Evolutionary conservation across 768 basidiomycete genomes (phyloP), one percentile per base, ranked within the genome.

Genomic region (Hypholoma sublateritium): DNA sequence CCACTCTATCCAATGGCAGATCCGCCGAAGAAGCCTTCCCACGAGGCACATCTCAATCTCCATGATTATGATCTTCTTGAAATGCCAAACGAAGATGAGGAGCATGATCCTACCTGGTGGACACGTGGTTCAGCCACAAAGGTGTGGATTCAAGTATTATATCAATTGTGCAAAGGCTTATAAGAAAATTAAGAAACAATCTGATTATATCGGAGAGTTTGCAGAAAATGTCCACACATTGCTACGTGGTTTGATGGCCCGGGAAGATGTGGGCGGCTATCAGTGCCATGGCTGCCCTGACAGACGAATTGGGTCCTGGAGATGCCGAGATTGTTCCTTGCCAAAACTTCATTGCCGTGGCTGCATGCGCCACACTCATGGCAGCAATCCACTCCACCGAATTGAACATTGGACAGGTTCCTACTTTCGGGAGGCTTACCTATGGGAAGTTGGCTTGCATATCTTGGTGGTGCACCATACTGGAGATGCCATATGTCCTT

Each of bases 351-450:
- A 9, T 8, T 49, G 47, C 17, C 47, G 47, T 5, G 7, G 16
- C 14, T 49, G 47, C 17, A 48, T 53, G 24, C 55, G 49, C 11
- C 3, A 35, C 17, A 13, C 42, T 1, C 65, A 65, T 36, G 1
- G 5, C 2, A 1, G 45, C 2, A 54, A 56, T 19, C 57, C 61
- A 5, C 53, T 65, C 12, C 64, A 67, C 53, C 25, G 59, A 9
- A 50, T 67, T 43, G 42, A 63, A 35, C 22, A 36, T n/a, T 67
- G 66, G 66, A 65, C 55, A 7, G 62, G 64, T 1, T 24, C 5
- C 1, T 53, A 58, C 32, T 66, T 56, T 41, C 46, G 52, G 2
- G 17, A 37, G 4, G 57, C 56, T 1, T 46, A 35, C 36, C 48
- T 66, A 8, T 60, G 57, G 55, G 55, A 66, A 44, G 46, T 53